These are phyloP conservation scores for Davidsoniella eucalypti DNA, from an alignment of 2,329 filamentous ascomycete genomes.

Conservation along the genomic window DNA sequence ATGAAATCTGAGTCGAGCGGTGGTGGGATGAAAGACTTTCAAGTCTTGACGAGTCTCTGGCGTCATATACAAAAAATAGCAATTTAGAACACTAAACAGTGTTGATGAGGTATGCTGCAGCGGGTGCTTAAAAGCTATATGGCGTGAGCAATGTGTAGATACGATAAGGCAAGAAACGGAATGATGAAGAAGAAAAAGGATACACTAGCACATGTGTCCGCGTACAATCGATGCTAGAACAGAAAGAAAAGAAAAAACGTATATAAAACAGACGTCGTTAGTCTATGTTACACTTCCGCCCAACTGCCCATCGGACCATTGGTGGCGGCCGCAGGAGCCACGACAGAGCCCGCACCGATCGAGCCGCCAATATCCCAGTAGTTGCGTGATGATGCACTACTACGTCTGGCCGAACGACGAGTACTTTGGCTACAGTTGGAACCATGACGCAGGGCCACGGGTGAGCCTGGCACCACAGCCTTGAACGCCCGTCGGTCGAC, in stretches of 20 bases:
- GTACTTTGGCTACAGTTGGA: slow-evolving; percentile 79
- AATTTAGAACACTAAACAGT: no score
- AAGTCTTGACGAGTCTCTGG: no score
- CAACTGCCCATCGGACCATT: slow-evolving; percentile 57
- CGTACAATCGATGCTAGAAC: background rate
- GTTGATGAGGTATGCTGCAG: no score
- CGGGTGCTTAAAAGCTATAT: no score
- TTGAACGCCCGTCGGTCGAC: slow-evolving; percentile 42
- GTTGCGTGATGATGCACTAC: slow-evolving; percentile 58
- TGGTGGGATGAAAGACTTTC: no score
- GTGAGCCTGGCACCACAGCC: slow-evolving; percentile 32
- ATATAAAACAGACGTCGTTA: background rate
- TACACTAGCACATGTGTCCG: background rate
- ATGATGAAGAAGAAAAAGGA: background rate
- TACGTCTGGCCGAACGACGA: slow-evolving; percentile 50
- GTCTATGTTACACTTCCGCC: slow-evolving; percentile 48
- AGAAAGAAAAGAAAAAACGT: background rate
- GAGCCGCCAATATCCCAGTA: slow-evolving; percentile 87
- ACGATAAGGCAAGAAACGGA: no score
- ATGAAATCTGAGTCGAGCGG: no score
- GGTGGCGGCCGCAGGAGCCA: slow-evolving; percentile 24
- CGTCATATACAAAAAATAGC: no score
- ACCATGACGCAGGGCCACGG: slow-evolving; percentile 31
- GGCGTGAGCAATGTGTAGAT: no score
- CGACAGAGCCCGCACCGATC: slow-evolving; percentile 57